Percentiles rank a stretch among this genome's conserved stretches.
phyloP scores from a whole-genome alignment of 495 filamentous ascomycete species.

The Lentithecium fluviatile region DNA sequence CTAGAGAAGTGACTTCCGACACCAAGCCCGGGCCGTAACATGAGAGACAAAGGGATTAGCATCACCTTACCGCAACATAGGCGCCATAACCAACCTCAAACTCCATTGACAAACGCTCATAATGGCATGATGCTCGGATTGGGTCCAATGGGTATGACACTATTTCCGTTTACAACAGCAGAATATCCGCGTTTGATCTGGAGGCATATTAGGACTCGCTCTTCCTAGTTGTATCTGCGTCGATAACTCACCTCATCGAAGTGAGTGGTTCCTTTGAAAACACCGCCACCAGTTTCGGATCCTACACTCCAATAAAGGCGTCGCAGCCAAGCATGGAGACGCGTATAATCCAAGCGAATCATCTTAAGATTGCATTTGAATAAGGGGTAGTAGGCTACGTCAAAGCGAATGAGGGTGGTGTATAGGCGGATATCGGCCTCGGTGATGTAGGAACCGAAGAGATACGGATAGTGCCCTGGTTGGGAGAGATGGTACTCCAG shows the following conservation, averaged over 20 bases:
- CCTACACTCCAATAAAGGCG: constrained; percentile 69
- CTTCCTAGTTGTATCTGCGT: background rate
- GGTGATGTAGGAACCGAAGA: constrained; percentile 67
- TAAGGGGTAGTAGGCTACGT: constrained; percentile 83
- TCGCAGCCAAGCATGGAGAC: constrained; percentile 68
- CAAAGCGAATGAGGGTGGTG: constrained; percentile 81
- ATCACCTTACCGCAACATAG: too few relatives aligned
- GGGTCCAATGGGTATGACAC: constrained; percentile 17
- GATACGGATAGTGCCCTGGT: constrained; percentile 57
- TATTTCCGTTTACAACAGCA: constrained; percentile 9
- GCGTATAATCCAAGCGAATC: constrained; percentile 70
- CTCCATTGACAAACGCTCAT: background rate
- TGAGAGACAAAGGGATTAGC: too few relatives aligned
- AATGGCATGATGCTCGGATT: constrained; percentile 18
- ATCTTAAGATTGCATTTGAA: constrained; percentile 87
- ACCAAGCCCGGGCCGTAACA: too few relatives aligned
- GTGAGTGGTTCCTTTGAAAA: constrained; percentile 67
- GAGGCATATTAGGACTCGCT: background rate
- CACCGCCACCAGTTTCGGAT: constrained; percentile 47
- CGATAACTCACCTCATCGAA: constrained; percentile 55
- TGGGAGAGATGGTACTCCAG: constrained; percentile 64
- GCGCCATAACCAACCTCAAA: too few relatives aligned
- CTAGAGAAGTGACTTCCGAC: too few relatives aligned
- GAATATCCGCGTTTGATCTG: constrained; percentile 28
- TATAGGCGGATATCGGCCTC: constrained; percentile 80